A percentile compares a stretch with the other conserved stretches of the same genome.
Conservation (phyloP, 2,329 filamentous ascomycete genomes). For the Sporothrix schenckii region DNA sequence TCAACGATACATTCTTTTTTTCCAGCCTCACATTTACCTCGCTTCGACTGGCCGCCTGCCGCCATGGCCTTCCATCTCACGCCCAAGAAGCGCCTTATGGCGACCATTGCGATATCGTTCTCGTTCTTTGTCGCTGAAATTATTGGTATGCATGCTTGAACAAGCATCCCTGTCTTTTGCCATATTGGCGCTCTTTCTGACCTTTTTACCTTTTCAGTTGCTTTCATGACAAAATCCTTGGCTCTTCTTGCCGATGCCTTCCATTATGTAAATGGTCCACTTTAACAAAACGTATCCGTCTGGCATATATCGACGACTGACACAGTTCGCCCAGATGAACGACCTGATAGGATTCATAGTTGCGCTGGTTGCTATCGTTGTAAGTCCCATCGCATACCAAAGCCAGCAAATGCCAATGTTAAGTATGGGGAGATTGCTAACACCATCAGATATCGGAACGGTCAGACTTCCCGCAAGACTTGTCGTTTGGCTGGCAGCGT, state of each 20-base stretch:
- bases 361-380: slow-evolving; percentile 65
- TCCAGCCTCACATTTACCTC: neutral
- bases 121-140: slow-evolving; percentile 58
- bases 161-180: slow-evolving; percentile 26
- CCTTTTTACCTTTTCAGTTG: slow-evolving; percentile 49
- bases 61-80: slow-evolving; percentile 46
- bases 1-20: neutral
- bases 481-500: slow-evolving; percentile 77
- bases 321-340: slow-evolving; percentile 57
- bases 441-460: slow-evolving; percentile 58
- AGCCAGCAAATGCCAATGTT: neutral
- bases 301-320: slow-evolving; percentile 47
- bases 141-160: slow-evolving; percentile 43
- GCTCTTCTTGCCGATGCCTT: slow-evolving; percentile 77
- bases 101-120: slow-evolving; percentile 54
- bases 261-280: slow-evolving; percentile 63
- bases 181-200: neutral
- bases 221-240: slow-evolving; percentile 70
- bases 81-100: slow-evolving; percentile 52
- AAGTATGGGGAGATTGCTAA: neutral
- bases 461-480: slow-evolving; percentile 57
- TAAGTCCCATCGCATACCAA: slow-evolving; percentile 43
- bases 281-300: too few relatives aligned
- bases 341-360: slow-evolving; percentile 71
- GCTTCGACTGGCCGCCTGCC: neutral